phyloP scores from a whole-genome alignment of 345 rosid species.

The Corchorus olitorius region DNA sequence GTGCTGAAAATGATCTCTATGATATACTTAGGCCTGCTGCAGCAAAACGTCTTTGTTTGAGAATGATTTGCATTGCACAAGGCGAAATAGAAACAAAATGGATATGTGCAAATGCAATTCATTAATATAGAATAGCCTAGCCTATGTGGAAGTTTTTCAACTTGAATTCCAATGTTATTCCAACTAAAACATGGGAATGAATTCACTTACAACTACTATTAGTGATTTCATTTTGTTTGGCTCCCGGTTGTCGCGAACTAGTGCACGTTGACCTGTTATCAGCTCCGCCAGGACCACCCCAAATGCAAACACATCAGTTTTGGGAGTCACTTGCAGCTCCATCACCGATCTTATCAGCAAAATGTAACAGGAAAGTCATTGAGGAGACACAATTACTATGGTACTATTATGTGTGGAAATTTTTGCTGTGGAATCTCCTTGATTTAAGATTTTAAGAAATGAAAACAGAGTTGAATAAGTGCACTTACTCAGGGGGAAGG shows the following conservation, averaged over 20 bases:
- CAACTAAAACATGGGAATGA: neutral
- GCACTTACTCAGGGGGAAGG: slow-evolving; percentile 64
- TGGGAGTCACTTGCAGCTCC: slow-evolving; percentile 67
- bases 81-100: too few relatives aligned
- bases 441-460: neutral
- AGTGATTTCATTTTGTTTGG: slow-evolving; percentile 52
- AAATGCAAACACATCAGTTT: slow-evolving; percentile 65
- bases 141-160: neutral
- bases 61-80: too few relatives aligned
- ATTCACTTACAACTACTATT: slow-evolving; percentile 42
- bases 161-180: neutral
- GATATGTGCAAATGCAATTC: neutral
- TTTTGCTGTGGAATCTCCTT: neutral
- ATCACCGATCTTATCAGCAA: slow-evolving; percentile 50
- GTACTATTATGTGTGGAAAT: neutral
- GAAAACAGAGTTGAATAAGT: neutral
- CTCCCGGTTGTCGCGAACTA: slow-evolving; percentile 50
- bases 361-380: neutral
- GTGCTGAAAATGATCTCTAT: neutral
- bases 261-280: slow-evolving; percentile 62
- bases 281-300: slow-evolving; percentile 74
- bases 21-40: too few relatives aligned
- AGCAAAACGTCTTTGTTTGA: too few relatives aligned
- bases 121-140: neutral
- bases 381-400: neutral